phyloP scores from a whole-genome alignment of 2,329 filamentous ascomycete genomes.

The Bertia moriformis region DNA sequence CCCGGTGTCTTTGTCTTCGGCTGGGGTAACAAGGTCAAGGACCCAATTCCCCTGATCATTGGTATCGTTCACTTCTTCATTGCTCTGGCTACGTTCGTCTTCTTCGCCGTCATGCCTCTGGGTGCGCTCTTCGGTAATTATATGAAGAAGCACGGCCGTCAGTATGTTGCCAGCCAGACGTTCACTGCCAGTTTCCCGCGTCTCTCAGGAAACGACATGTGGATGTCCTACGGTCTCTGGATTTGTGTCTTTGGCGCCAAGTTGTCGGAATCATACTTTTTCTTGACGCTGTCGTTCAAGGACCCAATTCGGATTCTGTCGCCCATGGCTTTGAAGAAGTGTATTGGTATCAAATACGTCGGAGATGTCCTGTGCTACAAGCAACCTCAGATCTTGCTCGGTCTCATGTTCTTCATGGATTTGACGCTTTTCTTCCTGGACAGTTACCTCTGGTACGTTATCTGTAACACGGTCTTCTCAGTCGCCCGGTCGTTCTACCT shows the following conservation, averaged over 20 bases:
- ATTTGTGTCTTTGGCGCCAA: slow-evolving; percentile 79
- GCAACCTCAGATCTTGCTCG: slow-evolving; percentile 72
- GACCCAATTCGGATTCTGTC: slow-evolving; percentile 83
- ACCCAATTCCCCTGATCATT: slow-evolving; percentile 51
- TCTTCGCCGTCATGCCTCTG: slow-evolving; percentile 90
- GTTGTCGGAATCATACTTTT: slow-evolving; percentile 83
- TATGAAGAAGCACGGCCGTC: slow-evolving; percentile 75
- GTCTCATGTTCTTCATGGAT: slow-evolving; percentile 86
- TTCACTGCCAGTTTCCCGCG: slow-evolving; percentile 91
- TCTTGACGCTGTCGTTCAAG: slow-evolving; percentile 80
- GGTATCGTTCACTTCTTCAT: slow-evolving; percentile 91
- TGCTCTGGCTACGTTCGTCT: slow-evolving; percentile 73
- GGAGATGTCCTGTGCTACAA: slow-evolving; percentile 55
- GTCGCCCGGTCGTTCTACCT: slow-evolving; percentile 94
- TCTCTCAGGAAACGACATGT: slow-evolving; percentile 82
- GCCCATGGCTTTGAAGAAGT: slow-evolving; percentile 65
- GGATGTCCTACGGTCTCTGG: slow-evolving; percentile 96
- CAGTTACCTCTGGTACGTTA: slow-evolving; percentile 95
- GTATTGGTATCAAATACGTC: slow-evolving; percentile 61
- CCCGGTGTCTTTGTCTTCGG: slow-evolving; percentile 80
- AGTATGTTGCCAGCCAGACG: slow-evolving; percentile 93
- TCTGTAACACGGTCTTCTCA: slow-evolving; percentile 85
- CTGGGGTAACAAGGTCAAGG: slow-evolving; percentile 21
- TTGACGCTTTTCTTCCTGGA: slow-evolving; percentile 96
- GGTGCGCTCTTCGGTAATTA: slow-evolving; percentile 94